These are phyloP conservation scores for Pyrus hybrid DNA, from an alignment of 331 rosid genomes.

Conservation along the genomic window DNA sequence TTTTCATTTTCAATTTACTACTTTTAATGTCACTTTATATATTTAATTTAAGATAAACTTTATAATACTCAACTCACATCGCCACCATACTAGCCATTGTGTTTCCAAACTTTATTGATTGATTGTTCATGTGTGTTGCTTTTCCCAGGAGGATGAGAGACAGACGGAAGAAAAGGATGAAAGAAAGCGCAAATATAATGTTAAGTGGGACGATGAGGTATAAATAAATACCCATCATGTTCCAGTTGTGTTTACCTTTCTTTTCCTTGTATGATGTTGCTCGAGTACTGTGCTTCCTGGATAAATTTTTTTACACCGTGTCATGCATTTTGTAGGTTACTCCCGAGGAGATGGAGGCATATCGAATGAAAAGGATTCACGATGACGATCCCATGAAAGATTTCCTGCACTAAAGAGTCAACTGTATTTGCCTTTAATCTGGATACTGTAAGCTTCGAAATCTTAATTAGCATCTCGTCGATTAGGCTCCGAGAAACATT, in stretches of 20 bases:
- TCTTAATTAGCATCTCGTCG: not conserved
- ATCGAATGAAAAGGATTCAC: slow-evolving; percentile 32
- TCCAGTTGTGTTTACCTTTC: not conserved
- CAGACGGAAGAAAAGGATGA: slow-evolving; percentile 37
- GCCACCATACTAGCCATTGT: not conserved
- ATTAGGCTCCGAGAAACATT: not conserved
- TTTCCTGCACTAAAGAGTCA: slow-evolving; percentile 18
- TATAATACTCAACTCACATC: not conserved
- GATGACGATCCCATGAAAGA: slow-evolving; percentile 36
- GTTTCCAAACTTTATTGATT: not conserved
- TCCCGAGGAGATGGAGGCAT: slow-evolving; percentile 37
- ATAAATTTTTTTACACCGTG: not conserved
- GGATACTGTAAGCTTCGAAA: not conserved
- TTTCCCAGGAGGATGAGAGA: slow-evolving; percentile 36
- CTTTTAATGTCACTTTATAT: not conserved
- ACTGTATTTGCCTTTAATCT: not conserved
- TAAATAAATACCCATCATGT: not conserved
- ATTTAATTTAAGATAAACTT: not conserved
- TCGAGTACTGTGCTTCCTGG: not conserved
- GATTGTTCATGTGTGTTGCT: not conserved
- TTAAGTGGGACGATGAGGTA: slow-evolving; percentile 38
- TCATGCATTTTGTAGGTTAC: slow-evolving; percentile 24
- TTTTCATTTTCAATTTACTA: not conserved
- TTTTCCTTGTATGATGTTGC: not conserved
- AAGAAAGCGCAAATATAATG: slow-evolving; percentile 38